Evolutionary conservation across 2,329 filamentous ascomycete species (phyloP), one percentile per base, ranked within the genome.

Genomic region (Aspergillus sp.): DNA sequence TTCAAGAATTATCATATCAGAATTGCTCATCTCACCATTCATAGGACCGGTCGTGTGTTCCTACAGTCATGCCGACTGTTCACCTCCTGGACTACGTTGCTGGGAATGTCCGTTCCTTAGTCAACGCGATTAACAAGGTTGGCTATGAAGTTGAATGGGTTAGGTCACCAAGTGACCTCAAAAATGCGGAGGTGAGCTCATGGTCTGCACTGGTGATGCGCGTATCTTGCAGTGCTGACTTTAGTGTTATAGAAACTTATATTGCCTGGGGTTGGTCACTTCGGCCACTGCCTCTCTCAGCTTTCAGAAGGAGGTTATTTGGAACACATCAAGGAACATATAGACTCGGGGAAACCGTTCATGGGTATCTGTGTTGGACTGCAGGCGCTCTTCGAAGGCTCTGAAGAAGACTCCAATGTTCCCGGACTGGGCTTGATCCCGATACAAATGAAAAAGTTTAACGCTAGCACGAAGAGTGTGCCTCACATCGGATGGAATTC

Each of bases 401-500:
- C 93, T 0, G 80, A 81, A 36, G 93, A 98, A 66, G 83, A 88
- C 54, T 73, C 82, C 0, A 68, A 74, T 12, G 82, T 88, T 9
- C 70, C 81, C 2, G 93, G 93, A 1, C 73, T 98, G 42, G 85
- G 84, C 4, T 41, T 94, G 29, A 82, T 97, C 51, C 81, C 83
- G 40, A 80, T 79, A 35, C 73, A 71, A 7, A 78, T 98, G 53
- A 76, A 80, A 62, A 83, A 83, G 50, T 98, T 98, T 71, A 74
- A 88, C 63, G 81, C 87, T 64, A 66, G 69, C 30, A 73, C 79
- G 59, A 97, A 97, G 72, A 83, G 89, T 34, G 94, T 98, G n/a
- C 93, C 93, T 35, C 94, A 98, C 71, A 98, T 98, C 66, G 93
- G 93, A 46, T 98, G 93, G 93, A 98, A 98, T 70, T 89, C 83